Base-by-base conservation (phyloP, 73 alveolate species). In the Effrenium voratum region DNA sequence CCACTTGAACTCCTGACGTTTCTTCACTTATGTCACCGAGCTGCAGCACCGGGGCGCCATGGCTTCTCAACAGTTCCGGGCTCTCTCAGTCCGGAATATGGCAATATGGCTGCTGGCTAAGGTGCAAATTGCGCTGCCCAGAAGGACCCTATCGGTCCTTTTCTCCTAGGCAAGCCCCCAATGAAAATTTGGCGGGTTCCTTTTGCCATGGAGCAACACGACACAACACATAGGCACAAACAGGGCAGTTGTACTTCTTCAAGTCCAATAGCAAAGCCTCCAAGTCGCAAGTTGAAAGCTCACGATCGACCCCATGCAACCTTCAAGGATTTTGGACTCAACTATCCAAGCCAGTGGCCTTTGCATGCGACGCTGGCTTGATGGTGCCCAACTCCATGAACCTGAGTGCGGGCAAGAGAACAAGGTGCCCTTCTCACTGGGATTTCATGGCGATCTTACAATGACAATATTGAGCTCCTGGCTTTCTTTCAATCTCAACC, bases 401-500 rank as follows among this genome's bases (percentile, higher is more conserved):
- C 94, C 94, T 86, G 50, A 32, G 72, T 26, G 34, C 40, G 34
- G 8, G 75, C 34, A 60, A 22, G 63, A 8, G 19, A 52, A 52
- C 19, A 19, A 52, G 19, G 26, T 19, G 26, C 8, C 63, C 63
- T 52, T 52, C 19, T 8, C 63, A 8, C 63, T 12, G 26, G 8
- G 63, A 52, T 52, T 52, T 52, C 26, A 52, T n/a, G n/a, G n/a
- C n/a, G n/a, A n/a, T n/a, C n/a, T n/a, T n/a, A n/a, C n/a, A n/a
- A n/a, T n/a, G n/a, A 19, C 10, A 28, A 15, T 19, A 63, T 40
- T 28, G 77, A 63, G 77, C 19, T 22, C 8, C 38, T 44, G 22
- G 22, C 94, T 86, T 86, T 5, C 94, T 63, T 60, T 86, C 94
- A 41, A 86, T 60, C 94, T 86, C 94, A 32, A 86, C 94, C 70